Percentiles rank a stretch among this genome's conserved stretches.
phyloP scores from a whole-genome alignment of 2,329 filamentous ascomycete genomes.

The Sclerotinia glacialis region DNA sequence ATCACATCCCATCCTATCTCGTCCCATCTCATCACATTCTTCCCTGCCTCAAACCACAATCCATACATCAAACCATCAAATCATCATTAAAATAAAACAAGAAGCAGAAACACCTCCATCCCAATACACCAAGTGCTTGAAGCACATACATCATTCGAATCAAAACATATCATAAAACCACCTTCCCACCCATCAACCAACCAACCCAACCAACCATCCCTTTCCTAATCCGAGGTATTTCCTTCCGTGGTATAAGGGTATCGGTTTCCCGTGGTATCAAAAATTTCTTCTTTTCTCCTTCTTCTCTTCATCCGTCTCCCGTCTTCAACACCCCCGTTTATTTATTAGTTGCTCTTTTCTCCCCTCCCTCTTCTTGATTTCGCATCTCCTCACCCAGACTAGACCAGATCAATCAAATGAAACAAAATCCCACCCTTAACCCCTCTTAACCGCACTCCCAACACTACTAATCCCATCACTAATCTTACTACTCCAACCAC shows the following conservation, averaged over 20 bases:
- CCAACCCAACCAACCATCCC: background rate
- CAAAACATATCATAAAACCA: background rate
- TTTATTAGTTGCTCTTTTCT: background rate
- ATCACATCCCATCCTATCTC: too few relatives aligned
- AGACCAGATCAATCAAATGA: background rate
- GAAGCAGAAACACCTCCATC: background rate
- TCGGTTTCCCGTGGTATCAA: conserved; percentile 11
- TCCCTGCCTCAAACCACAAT: too few relatives aligned
- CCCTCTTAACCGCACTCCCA: conserved; percentile 31
- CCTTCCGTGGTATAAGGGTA: conserved; percentile 6
- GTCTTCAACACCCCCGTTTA: background rate
- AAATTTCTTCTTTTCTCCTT: background rate
- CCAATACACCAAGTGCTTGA: background rate
- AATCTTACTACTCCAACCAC: conserved; percentile 34
- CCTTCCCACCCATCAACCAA: background rate
- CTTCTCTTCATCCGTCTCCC: background rate
- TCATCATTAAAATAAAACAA: background rate
- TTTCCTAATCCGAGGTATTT: conserved; percentile 7
- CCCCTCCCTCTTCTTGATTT: background rate
- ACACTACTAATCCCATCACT: conserved; percentile 37
- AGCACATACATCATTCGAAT: background rate
- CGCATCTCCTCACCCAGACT: background rate
- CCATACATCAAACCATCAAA: background rate
- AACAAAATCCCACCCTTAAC: background rate
- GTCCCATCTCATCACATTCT: too few relatives aligned